phyloP scores from a whole-genome alignment of 2,329 filamentous ascomycete species.

The Ceratocystis lukuohia region DNA sequence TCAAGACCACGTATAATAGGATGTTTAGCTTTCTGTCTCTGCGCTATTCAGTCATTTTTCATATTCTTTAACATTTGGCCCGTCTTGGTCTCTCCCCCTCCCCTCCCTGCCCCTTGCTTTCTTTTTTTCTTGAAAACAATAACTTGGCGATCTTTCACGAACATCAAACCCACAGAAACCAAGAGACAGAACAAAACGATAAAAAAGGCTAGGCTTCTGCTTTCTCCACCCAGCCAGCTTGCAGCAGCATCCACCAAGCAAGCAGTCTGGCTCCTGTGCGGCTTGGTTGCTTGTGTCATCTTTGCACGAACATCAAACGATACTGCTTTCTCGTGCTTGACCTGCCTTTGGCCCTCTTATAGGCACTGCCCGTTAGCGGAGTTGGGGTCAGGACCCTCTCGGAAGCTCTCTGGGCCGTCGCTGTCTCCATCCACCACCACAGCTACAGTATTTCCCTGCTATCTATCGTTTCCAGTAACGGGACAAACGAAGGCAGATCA shows the following conservation, averaged over 20 bases:
- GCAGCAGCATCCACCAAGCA: background rate
- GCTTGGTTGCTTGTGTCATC: slow-evolving; percentile 3
- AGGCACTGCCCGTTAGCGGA: background rate
- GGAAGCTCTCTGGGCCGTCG: background rate
- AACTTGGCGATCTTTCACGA: background rate
- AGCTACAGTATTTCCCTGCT: background rate
- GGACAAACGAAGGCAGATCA: background rate
- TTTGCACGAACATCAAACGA: background rate
- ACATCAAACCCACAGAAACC: background rate
- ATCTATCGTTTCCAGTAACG: background rate
- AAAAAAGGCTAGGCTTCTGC: background rate
- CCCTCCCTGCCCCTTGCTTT: background rate
- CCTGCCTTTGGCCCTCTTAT: background rate
- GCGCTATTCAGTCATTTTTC: background rate
- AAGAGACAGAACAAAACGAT: background rate
- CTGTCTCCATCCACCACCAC: background rate
- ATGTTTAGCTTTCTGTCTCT: slow-evolving; percentile 8
- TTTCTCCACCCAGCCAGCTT: background rate
- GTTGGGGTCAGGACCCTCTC: background rate
- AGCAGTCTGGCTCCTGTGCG: background rate
- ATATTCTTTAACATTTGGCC: background rate
- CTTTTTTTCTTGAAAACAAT: background rate
- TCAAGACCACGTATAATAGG: background rate
- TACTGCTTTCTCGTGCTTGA: background rate
- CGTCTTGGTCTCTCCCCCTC: background rate